Percentiles rank a stretch among this genome's conserved stretches.
Evolutionary conservation across 176 grass and related monocot genomes (phyloP).

Genomic region (Eremochloa ophiuroides): DNA sequence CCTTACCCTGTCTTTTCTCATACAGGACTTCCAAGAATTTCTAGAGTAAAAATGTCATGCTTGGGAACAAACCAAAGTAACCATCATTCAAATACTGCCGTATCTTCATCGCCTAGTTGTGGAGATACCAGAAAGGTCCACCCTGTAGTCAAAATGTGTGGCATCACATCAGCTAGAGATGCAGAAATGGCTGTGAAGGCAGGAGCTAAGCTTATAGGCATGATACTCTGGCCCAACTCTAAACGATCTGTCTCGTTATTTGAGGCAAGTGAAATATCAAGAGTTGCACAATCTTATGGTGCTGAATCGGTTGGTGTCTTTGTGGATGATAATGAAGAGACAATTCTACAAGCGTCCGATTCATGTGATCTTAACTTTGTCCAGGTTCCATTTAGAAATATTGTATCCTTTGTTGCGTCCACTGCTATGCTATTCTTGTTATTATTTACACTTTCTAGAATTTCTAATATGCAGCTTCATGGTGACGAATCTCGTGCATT

Average conservation of each 20-base stretch:
- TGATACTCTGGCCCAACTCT: slow-evolving; percentile 82
- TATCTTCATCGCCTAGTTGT: slow-evolving; percentile 8
- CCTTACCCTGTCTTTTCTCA: slow-evolving; percentile 15
- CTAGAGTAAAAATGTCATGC: slow-evolving; percentile 20
- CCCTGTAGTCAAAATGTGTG: slow-evolving; percentile 87
- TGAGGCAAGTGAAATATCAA: slow-evolving; percentile 77
- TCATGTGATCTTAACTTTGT: slow-evolving; percentile 59
- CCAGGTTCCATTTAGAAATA: slow-evolving; percentile 41
- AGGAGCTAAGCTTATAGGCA: slow-evolving; percentile 80
- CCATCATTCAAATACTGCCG: neutral
- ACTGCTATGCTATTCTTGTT: neutral
- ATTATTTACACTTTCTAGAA: neutral
- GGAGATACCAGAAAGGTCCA: slow-evolving; percentile 23
- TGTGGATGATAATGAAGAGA: slow-evolving; percentile 86
- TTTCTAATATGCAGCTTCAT: slow-evolving; percentile 66
- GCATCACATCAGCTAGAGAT: slow-evolving; percentile 78
- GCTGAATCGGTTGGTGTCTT: slow-evolving; percentile 82
- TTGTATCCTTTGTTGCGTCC: neutral
- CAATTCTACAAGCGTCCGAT: slow-evolving; percentile 58
- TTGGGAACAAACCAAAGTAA: slow-evolving; percentile 19
- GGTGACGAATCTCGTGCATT: slow-evolving; percentile 66
- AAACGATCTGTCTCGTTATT: slow-evolving; percentile 60
- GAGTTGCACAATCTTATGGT: slow-evolving; percentile 51
- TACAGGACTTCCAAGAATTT: slow-evolving; percentile 22
- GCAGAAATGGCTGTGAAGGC: slow-evolving; percentile 59